A percentile compares a stretch with the other conserved stretches of the same genome.
Conservation (phyloP, 2,329 filamentous ascomycete genomes). For the Cordyceps militaris region DNA sequence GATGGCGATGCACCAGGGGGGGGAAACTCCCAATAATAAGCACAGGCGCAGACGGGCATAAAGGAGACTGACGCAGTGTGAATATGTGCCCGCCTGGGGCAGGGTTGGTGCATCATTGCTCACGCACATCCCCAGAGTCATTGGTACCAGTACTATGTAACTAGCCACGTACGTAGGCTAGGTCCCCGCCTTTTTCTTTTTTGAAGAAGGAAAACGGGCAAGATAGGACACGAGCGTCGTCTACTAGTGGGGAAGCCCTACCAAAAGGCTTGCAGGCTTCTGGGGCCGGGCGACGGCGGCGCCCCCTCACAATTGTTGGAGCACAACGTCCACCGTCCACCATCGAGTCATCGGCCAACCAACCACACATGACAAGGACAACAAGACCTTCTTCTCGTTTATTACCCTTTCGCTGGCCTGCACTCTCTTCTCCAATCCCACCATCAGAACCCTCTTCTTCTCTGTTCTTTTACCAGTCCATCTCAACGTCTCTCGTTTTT, state of each 20-base stretch:
- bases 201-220: too few species aligned
- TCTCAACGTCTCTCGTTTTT: neutral
- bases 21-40: neutral
- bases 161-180: too few species aligned
- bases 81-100: neutral
- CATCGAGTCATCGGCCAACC: slow-evolving; percentile 10
- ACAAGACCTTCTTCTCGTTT: neutral
- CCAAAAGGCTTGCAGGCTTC: too few species aligned
- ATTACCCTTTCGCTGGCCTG: too few species aligned
- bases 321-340: neutral
- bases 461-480: neutral
- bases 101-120: neutral
- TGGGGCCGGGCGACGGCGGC: neutral
- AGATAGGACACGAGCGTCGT: too few species aligned
- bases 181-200: neutral
- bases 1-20: too few species aligned
- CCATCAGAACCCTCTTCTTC: neutral
- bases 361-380: slow-evolving; percentile 1
- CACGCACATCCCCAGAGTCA: neutral
- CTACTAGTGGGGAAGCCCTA: too few species aligned
- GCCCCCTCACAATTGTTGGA: slow-evolving; percentile 4
- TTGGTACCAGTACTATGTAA: neutral
- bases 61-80: neutral
- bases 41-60: neutral
- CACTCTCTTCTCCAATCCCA: neutral